These are phyloP conservation scores for Colletotrichum aenigma DNA, from an alignment of 2,329 filamentous ascomycete genomes.

Conservation along the genomic window DNA sequence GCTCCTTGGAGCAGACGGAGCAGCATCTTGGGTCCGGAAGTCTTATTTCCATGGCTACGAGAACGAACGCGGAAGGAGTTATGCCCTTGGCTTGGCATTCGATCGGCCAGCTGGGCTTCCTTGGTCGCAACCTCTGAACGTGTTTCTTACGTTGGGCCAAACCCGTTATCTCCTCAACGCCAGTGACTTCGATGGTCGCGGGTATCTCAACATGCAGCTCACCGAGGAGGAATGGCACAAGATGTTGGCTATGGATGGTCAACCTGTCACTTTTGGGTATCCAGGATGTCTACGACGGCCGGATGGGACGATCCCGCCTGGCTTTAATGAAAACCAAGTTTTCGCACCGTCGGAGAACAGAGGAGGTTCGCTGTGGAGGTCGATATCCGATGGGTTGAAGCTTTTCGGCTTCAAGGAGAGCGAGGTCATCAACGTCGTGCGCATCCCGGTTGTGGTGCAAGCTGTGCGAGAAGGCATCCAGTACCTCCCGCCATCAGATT, in stretches of 20 bases:
- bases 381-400: neutral
- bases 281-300: constrained; percentile 28
- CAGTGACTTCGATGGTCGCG: constrained; percentile 37
- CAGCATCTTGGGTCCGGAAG: constrained; percentile 37
- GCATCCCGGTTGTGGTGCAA: neutral
- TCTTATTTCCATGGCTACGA: constrained; percentile 37
- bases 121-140: constrained; percentile 37
- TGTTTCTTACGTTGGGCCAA: constrained; percentile 39
- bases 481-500: neutral
- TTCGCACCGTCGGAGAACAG: neutral
- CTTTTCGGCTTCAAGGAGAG: neutral
- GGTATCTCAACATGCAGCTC: constrained; percentile 29
- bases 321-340: neutral
- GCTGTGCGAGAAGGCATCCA: neutral
- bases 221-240: constrained; percentile 38
- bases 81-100: constrained; percentile 26
- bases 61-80: constrained; percentile 36
- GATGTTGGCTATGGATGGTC: constrained; percentile 27
- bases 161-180: constrained; percentile 41
- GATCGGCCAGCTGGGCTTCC: constrained; percentile 34
- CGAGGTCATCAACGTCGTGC: neutral
- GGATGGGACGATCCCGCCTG: neutral
- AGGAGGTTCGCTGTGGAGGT: neutral
- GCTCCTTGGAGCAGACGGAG: constrained; percentile 37
- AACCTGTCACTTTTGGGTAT: constrained; percentile 35